Evolutionary conservation across 148 eudicot genomes (phyloP).

Genomic region (Amaranthus hypochondriacus): DNA sequence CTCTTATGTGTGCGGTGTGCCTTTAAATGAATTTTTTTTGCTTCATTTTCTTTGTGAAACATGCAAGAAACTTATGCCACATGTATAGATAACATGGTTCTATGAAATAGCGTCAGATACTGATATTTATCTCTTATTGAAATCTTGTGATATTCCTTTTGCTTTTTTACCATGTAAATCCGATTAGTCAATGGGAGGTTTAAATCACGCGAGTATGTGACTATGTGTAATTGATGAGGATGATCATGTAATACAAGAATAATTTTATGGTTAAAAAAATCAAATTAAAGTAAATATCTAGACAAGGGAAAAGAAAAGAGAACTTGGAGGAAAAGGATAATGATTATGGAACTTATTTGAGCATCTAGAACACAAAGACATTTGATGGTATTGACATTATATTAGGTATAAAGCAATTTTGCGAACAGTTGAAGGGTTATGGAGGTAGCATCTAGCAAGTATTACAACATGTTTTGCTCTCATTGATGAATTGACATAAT

Average conservation of each 20-base stretch:
- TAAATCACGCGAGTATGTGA: background rate
- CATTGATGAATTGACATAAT: no score
- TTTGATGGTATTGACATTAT: no score
- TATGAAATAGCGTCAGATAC: background rate
- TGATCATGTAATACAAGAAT: background rate
- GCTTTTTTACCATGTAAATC: background rate
- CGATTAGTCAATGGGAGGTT: background rate
- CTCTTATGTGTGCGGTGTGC: background rate
- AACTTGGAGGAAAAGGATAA: background rate
- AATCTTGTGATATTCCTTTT: background rate
- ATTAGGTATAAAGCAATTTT: no score
- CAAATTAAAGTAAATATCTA: background rate
- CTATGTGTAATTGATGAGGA: background rate
- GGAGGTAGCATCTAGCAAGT: no score
- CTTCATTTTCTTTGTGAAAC: slow-evolving; percentile 3
- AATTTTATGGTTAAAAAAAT: background rate
- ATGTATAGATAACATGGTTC: background rate
- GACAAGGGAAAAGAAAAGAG: background rate
- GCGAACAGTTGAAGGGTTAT: no score
- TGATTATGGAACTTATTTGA: no score
- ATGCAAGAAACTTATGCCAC: background rate
- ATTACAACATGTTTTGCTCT: no score
- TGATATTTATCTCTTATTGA: background rate
- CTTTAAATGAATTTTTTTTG: background rate
- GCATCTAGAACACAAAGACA: no score